phyloP scores from a whole-genome alignment of 202 grass and related monocot genomes.

The Digitaria exilis region DNA sequence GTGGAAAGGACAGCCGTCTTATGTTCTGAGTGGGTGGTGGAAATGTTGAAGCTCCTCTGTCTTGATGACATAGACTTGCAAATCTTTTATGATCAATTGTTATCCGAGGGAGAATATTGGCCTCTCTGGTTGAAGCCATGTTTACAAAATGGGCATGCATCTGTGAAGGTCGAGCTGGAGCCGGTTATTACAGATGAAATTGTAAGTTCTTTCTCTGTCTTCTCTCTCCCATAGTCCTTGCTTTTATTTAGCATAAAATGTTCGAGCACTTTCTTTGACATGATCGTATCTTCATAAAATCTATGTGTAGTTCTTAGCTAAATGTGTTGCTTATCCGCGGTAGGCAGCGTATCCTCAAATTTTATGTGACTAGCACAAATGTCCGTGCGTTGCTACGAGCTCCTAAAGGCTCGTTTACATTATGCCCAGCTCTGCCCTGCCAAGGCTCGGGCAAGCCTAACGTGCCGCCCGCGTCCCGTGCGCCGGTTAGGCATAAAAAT shows the following conservation, averaged over 20 bases:
- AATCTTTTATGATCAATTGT: slow-evolving; percentile 59
- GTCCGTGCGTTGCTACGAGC: too few relatives aligned
- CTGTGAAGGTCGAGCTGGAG: slow-evolving; percentile 40
- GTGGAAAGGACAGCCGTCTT: slow-evolving; percentile 46
- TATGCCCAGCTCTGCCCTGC: too few relatives aligned
- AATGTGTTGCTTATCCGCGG: neutral
- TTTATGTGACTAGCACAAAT: too few relatives aligned
- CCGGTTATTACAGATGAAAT: slow-evolving; percentile 32
- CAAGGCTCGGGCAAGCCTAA: too few relatives aligned
- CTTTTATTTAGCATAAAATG: slow-evolving; percentile 4
- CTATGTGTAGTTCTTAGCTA: neutral
- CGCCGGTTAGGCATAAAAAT: too few relatives aligned
- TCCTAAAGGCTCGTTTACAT: too few relatives aligned
- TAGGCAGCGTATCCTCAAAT: neutral
- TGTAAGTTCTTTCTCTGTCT: slow-evolving; percentile 32
- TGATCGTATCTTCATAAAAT: neutral
- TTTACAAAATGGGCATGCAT: slow-evolving; percentile 43
- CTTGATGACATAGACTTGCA: slow-evolving; percentile 66
- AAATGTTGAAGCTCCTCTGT: slow-evolving; percentile 60
- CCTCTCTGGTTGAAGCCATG: slow-evolving; percentile 70
- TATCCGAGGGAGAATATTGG: slow-evolving; percentile 79
- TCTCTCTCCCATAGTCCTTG: neutral
- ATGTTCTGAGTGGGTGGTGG: slow-evolving; percentile 72
- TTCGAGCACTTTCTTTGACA: neutral
- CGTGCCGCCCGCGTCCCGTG: too few relatives aligned